These are phyloP conservation scores for Thinopyrum elongatum DNA, from an alignment of 176 grass and related monocot species.

Conservation along the genomic window DNA sequence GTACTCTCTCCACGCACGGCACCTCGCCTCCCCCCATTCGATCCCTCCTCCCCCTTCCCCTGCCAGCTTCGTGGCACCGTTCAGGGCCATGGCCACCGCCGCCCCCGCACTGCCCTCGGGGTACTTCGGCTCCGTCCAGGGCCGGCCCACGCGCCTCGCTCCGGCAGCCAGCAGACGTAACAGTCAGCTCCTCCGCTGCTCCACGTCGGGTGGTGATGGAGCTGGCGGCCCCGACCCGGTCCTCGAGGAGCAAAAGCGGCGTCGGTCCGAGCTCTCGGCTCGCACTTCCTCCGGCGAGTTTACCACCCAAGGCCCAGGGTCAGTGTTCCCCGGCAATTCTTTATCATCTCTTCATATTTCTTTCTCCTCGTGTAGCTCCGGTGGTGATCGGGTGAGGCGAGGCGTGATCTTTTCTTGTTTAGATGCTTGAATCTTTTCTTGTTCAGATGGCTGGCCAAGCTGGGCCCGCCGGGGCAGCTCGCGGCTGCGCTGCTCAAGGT, in stretches of 20 bases:
- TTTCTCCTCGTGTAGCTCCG: not conserved
- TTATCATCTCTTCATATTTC: not conserved
- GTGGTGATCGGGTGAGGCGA: not conserved
- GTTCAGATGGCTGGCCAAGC: constrained; percentile 58
- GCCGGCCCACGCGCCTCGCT: constrained; percentile 23
- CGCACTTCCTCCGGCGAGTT: constrained; percentile 84
- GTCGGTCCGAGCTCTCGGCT: constrained; percentile 58
- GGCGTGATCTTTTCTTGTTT: not conserved
- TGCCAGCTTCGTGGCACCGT: not conserved
- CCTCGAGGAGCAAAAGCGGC: constrained; percentile 50
- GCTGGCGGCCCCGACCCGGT: constrained; percentile 34
- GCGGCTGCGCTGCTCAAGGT: constrained; percentile 47
- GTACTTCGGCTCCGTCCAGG: not conserved
- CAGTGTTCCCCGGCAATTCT: not conserved
- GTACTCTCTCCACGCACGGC: not conserved
- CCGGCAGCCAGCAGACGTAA: not conserved
- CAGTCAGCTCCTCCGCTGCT: constrained; percentile 39
- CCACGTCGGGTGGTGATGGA: constrained; percentile 34
- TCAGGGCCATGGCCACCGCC: not conserved
- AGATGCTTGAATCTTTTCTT: constrained; percentile 41
- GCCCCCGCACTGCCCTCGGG: constrained; percentile 5
- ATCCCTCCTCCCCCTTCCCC: not conserved
- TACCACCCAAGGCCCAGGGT: constrained; percentile 65
- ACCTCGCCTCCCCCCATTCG: not conserved
- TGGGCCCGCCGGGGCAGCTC: constrained; percentile 45